Conservation (phyloP, 768 basidiomycete genomes). For the Pulveroboletus sp. region DNA sequence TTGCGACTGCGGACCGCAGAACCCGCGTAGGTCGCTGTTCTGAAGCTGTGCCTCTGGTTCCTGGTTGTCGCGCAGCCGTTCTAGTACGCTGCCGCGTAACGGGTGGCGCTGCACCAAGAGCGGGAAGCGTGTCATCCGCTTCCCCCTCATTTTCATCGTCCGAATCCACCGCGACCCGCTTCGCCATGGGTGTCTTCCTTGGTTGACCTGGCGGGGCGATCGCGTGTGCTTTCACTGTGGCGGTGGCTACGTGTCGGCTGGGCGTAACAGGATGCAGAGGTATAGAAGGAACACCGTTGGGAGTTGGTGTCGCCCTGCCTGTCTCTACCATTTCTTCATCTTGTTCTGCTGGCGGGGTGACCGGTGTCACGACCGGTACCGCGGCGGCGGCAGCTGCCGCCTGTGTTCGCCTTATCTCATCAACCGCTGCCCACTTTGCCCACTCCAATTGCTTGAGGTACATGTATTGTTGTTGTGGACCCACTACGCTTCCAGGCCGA, state of each 20-base stretch:
- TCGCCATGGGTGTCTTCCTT: conserved; percentile 80
- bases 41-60: conserved; percentile 54
- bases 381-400: conserved; percentile 39
- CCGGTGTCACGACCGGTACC: conserved; percentile 59
- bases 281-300: conserved; percentile 16
- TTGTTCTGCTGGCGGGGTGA: conserved; percentile 74
- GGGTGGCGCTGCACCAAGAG: conserved; percentile 50
- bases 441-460: conserved; percentile 93
- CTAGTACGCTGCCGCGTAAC: conserved; percentile 30
- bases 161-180: conserved; percentile 64
- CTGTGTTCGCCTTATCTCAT: conserved; percentile 58
- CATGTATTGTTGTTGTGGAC: conserved; percentile 92
- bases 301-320: conserved; percentile 35
- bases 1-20: conserved; percentile 62
- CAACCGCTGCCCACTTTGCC: conserved; percentile 88
- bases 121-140: conserved; percentile 59
- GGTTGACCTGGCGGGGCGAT: conserved; percentile 81
- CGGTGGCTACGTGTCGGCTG: conserved; percentile 66
- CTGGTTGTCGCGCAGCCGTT: conserved; percentile 38
- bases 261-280: conserved; percentile 75
- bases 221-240: conserved; percentile 63
- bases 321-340: conserved; percentile 57
- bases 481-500: conserved; percentile 89
- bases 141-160: conserved; percentile 59
- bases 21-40: conserved; percentile 73